These are phyloP conservation scores for Talaromyces piceae DNA, from an alignment of 2,329 filamentous ascomycete species.

Conservation along the genomic window DNA sequence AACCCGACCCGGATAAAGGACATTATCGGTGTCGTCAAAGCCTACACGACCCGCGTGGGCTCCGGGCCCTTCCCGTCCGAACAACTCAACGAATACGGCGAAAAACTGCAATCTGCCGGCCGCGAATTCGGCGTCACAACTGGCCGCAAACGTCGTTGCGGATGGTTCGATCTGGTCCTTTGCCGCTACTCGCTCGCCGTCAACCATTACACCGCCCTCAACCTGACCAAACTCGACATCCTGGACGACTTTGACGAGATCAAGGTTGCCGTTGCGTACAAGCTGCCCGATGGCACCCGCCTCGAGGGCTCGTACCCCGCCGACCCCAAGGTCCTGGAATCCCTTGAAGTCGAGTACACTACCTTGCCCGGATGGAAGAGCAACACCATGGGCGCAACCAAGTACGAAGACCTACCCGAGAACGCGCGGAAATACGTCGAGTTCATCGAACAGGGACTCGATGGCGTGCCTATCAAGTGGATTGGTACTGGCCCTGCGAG, in stretches of 20 bases:
- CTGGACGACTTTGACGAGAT: constrained; percentile 58
- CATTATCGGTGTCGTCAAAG: constrained; percentile 58
- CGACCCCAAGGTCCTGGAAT: constrained; percentile 44
- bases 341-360: constrained; percentile 52
- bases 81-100: constrained; percentile 49
- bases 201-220: constrained; percentile 49
- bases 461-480: constrained; percentile 52
- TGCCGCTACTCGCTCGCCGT: constrained; percentile 53
- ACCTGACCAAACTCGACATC: constrained; percentile 59
- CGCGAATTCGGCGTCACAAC: constrained; percentile 52
- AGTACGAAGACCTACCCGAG: constrained; percentile 49
- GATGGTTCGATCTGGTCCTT: constrained; percentile 60
- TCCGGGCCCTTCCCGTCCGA: constrained; percentile 59
- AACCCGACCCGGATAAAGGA: constrained; percentile 50
- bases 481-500: constrained; percentile 56
- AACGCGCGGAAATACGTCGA: constrained; percentile 55
- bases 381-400: constrained; percentile 50
- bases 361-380: constrained; percentile 56
- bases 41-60: constrained; percentile 55
- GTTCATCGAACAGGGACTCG: constrained; percentile 52
- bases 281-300: constrained; percentile 42
- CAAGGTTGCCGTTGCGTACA: constrained; percentile 53
- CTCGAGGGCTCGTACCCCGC: constrained; percentile 51
- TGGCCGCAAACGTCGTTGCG: constrained; percentile 55
- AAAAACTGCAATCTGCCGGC: constrained; percentile 50